A percentile compares a stretch with the other conserved stretches of the same genome.
Evolutionary conservation across 495 filamentous ascomycete genomes (phyloP).

Genomic region (Cenococcum geophilum): DNA sequence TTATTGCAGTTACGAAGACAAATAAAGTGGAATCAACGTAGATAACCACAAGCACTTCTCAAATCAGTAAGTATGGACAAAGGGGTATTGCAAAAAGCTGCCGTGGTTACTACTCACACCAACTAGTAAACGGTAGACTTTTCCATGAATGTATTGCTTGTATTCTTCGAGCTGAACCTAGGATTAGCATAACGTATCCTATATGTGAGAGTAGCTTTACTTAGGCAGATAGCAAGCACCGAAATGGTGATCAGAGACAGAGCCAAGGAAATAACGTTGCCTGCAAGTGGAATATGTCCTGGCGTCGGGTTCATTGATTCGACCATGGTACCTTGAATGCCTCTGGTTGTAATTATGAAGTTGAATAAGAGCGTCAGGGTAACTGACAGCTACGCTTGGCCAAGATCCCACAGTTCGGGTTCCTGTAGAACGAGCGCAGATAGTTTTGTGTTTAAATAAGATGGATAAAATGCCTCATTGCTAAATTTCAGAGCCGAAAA

Average conservation of each 20-base stretch:
- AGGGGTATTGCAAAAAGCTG: background rate
- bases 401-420: background rate
- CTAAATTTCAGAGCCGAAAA: background rate
- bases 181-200: conserved; percentile 3
- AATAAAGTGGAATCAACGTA: conserved; percentile 49
- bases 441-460: background rate
- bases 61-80: background rate
- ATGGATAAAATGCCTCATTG: background rate
- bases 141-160: conserved; percentile 41
- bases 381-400: background rate
- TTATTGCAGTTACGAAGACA: conserved; percentile 45
- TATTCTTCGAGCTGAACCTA: conserved; percentile 2
- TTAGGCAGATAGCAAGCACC: conserved; percentile 43
- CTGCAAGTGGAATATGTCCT: conserved; percentile 28
- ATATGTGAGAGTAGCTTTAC: conserved; percentile 32
- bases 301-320: conserved; percentile 33
- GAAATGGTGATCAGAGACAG: conserved; percentile 42
- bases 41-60: conserved; percentile 46
- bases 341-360: background rate
- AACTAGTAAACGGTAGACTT: conserved; percentile 43
- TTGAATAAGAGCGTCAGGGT: background rate
- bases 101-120: conserved; percentile 38
- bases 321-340: conserved; percentile 46
- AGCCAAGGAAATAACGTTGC: conserved; percentile 41
- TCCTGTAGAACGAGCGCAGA: background rate